Evolutionary conservation across 2,329 filamentous ascomycete genomes (phyloP), one percentile per base, ranked within the genome.

Genomic region (Fusarium euwallaceae): DNA sequence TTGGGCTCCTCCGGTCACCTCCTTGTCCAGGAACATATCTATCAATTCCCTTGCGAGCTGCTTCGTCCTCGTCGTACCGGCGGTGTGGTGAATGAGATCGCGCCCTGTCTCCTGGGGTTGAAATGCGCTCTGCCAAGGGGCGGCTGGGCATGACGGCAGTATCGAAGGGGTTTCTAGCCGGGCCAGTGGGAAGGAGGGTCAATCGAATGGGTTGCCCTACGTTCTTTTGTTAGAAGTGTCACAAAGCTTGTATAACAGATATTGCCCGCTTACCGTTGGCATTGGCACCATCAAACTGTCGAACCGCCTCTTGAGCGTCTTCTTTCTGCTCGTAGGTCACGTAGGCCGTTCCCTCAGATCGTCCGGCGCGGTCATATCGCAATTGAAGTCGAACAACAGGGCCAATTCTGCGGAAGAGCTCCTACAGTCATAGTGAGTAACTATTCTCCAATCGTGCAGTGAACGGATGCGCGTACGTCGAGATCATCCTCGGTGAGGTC

Each of bases 281-380:
- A 81, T 98, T 98, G 73, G 95, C 95, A 66, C 94, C 94, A 80
- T 98, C 92, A 80, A 93, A 98, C 78, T 98, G 93, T 64, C 87
- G 88, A 65, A 98, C 89, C 3, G 95, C 95, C 55, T 89, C 87
- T 77, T 88, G 86, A 11, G 95, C 95, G 82, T 98, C 93, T 58
- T 90, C 88, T 60, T 89, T 85, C 65, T 86, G 87, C 76, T 92
- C 89, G 84, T 97, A 98, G 10, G 93, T 95, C 59, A 98, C 93
- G 79, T 91, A 97, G 8, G 95, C 95, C 41, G 92, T 88, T 66
- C 95, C 95, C 79, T 95, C 92, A 2, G 95, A 97, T 79, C 95
- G 94, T 66, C 95, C 95, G 69, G 94, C 93, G 77, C 95, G 93
- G 83, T 98, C 95, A 81, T 97, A 98, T 69, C 91, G 86, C 41